These are phyloP conservation scores for Pseudoscleropodium purum DNA, from an alignment of 225 moss, liverwort and hornwort genomes.

Conservation along the genomic window DNA sequence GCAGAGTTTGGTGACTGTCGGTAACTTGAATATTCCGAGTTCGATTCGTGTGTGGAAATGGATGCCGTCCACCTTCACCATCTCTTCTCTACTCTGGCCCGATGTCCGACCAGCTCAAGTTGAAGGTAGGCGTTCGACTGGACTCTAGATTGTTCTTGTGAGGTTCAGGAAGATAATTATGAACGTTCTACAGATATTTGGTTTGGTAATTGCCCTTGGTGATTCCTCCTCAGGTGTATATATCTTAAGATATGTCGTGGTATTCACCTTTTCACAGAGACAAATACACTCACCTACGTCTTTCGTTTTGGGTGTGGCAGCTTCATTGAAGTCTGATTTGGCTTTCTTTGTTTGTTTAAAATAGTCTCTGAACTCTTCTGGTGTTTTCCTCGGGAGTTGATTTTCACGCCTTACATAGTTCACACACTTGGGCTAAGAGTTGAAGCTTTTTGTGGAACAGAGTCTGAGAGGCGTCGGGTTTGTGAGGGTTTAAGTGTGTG, in stretches of 20 bases:
- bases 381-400: background rate
- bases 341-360: background rate
- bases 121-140: background rate
- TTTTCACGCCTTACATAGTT: background rate
- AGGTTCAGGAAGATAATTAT: background rate
- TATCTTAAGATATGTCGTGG: background rate
- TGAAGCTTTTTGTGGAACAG: background rate
- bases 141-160: background rate
- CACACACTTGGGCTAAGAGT: background rate
- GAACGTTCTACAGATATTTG: background rate
- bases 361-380: background rate
- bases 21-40: background rate
- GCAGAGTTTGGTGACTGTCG: background rate
- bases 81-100: background rate
- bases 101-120: background rate
- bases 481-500: background rate
- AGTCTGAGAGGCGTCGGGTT: background rate
- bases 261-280: background rate
- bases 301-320: background rate
- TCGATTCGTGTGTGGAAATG: background rate
- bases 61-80: background rate
- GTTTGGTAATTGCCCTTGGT: background rate
- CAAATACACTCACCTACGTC: background rate
- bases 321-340: background rate
- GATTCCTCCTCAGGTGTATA: background rate